These are phyloP conservation scores for Leonotis leonurus DNA, from an alignment of 257 asterid species.

Conservation along the genomic window DNA sequence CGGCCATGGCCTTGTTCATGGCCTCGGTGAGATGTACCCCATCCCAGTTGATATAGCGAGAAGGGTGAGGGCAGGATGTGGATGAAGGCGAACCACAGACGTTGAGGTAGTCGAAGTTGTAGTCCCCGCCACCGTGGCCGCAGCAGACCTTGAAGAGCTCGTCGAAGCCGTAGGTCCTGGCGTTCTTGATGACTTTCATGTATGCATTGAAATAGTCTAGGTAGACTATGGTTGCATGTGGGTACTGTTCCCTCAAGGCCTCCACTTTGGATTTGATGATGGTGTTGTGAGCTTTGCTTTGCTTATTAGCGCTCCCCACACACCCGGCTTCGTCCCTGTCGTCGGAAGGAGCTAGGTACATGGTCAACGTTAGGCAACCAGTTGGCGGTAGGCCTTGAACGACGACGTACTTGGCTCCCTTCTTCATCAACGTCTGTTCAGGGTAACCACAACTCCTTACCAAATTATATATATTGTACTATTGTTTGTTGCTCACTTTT, in stretches of 20 bases:
- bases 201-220: constrained; percentile 66
- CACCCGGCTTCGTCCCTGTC: constrained; percentile 64
- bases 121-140: constrained; percentile 47
- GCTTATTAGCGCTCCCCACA: constrained; percentile 36
- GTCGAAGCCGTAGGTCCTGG: constrained; percentile 38
- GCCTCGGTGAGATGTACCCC: constrained; percentile 91
- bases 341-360: constrained; percentile 38
- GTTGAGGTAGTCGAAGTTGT: constrained; percentile 41
- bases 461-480: too few species aligned
- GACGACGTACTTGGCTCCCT: constrained; percentile 65
- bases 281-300: constrained; percentile 49
- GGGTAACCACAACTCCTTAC: not conserved
- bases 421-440: constrained; percentile 41
- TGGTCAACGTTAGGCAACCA: constrained; percentile 71
- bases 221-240: constrained; percentile 43
- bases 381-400: constrained; percentile 86
- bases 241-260: constrained; percentile 33
- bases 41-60: constrained; percentile 74
- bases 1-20: constrained; percentile 58
- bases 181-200: constrained; percentile 27
- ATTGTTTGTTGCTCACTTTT: too few species aligned
- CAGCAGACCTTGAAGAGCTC: constrained; percentile 66
- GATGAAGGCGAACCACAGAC: constrained; percentile 64
- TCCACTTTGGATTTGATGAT: constrained; percentile 38
- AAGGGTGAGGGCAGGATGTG: constrained; percentile 45